Evolutionary conservation across 2,329 filamentous ascomycete genomes (phyloP), one percentile per base, ranked within the genome.

Genomic region (Tolypocladium album): DNA sequence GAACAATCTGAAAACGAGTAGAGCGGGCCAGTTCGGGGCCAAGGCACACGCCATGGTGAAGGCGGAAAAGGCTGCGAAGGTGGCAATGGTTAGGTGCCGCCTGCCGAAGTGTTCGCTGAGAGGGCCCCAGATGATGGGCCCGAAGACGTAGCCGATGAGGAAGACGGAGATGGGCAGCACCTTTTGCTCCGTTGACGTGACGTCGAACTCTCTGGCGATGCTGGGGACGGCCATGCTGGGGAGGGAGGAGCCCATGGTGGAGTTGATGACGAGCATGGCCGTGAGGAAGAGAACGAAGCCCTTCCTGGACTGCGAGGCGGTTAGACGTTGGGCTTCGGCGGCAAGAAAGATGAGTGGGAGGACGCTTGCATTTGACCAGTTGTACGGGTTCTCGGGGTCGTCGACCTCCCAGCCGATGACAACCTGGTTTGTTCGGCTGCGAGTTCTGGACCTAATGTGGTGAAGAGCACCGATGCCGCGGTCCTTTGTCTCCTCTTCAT

Each of bases 221-320:
- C 77, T 80, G 2, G 80, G 77, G 2, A 85, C 78, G 17, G 84
- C 83, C 69, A 87, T 87, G 59, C 84, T 83, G 1, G 87, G 84
- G 6, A 90, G 75, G 0, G 85, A 78, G 50, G 82, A 87, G 1
- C 82, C 83, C 72, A 89, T 82, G 12, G 87, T 89, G 34, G 81
- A 85, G 70, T 90, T 90, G 68, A 88, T 76, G 52, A 89, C 85
- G 58, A 81, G 77, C 63, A 81, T 69, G 72, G 85, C 83, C 1
- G 80, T 79, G 0, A 82, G 77, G 34, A 82, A 67, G 2, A 87
- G 67, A 7, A 88, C 77, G 43, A 75, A 72, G 1, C 72, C 64
- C 67, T 88, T 89, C 65, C 78, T 83, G 57, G 65, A 65, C 79
- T 85, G 63, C n/a, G 15, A 50, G 5, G 42, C 20, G 17, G 39